Evolutionary conservation across 345 rosid genomes (phyloP).

Genomic region (Pseudoturritis turrita): DNA sequence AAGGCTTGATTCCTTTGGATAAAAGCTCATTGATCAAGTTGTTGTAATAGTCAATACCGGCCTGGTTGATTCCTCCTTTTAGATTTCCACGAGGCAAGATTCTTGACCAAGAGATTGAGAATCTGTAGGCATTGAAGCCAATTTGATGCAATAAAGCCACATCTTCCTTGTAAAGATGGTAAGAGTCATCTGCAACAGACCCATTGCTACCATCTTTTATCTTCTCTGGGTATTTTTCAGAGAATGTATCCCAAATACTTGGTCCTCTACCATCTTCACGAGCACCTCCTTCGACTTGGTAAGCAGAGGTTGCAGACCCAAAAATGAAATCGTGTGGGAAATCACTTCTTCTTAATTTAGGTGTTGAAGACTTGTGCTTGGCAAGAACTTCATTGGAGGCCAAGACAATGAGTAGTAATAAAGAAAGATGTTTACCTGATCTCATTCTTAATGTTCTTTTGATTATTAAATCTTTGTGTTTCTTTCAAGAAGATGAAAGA

Average conservation of each 20-base stretch:
- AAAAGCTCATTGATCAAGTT: conserved; percentile 36
- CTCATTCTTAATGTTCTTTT: neutral
- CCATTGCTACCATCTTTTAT: conserved; percentile 23
- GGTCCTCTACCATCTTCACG: conserved; percentile 37
- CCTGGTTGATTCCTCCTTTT: conserved; percentile 37
- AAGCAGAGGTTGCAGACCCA: conserved; percentile 31
- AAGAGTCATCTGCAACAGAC: conserved; percentile 20
- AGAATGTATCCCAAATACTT: conserved; percentile 33
- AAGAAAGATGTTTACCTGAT: neutral
- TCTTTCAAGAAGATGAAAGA: neutral
- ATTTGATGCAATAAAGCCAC: conserved; percentile 24
- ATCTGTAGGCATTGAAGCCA: conserved; percentile 37
- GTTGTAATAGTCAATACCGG: conserved; percentile 43
- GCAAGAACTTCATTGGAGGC: conserved; percentile 11
- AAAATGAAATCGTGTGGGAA: conserved; percentile 25
- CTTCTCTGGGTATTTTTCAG: conserved; percentile 20
- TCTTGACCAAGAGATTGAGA: conserved; percentile 43
- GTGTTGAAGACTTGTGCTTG: neutral
- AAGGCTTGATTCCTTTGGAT: conserved; percentile 30
- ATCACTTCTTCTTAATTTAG: neutral
- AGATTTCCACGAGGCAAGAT: conserved; percentile 35
- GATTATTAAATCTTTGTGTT: neutral
- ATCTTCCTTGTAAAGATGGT: conserved; percentile 37
- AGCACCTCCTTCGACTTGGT: conserved; percentile 37
- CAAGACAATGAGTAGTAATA: neutral